Conservation (phyloP, 2,329 filamentous ascomycete genomes). For the Aspergillus vadensis region DNA sequence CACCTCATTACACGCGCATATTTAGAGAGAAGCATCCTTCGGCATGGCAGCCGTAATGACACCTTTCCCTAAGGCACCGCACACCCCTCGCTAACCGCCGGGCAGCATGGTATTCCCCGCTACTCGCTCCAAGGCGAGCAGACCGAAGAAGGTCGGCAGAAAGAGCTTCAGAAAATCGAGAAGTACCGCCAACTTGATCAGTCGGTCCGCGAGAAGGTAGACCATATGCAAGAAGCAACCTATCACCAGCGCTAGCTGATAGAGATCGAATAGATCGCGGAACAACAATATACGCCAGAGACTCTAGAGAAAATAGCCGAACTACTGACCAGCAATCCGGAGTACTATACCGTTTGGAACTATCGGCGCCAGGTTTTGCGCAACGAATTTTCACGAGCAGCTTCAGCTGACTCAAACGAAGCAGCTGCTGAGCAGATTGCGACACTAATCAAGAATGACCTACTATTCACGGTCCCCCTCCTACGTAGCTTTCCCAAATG, state of each 20-base stretch:
- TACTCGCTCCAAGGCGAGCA: constrained; percentile 58
- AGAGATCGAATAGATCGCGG: constrained; percentile 36
- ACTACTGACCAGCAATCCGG: constrained; percentile 48
- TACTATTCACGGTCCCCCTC: constrained; percentile 80
- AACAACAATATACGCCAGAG: constrained; percentile 45
- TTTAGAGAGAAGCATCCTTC: background rate
- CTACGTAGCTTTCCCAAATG: constrained; percentile 89
- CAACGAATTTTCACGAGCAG: constrained; percentile 54
- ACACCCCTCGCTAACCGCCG: constrained; percentile 23
- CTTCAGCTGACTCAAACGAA: constrained; percentile 26
- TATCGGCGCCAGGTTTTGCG: constrained; percentile 68
- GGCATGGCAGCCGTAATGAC: constrained; percentile 36
- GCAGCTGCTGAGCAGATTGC: constrained; percentile 50
- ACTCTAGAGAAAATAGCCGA: constrained; percentile 48
- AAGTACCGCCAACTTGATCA: constrained; percentile 73
- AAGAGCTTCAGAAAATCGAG: constrained; percentile 73
- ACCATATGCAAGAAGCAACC: constrained; percentile 1
- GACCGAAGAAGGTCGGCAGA: constrained; percentile 69
- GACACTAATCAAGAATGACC: constrained; percentile 67
- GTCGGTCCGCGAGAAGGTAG: constrained; percentile 66
- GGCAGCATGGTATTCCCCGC: constrained; percentile 81
- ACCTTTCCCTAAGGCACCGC: background rate
- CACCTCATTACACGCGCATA: background rate
- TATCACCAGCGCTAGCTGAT: constrained; percentile 6
- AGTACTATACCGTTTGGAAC: constrained; percentile 54